Percentiles rank a stretch among this genome's conserved stretches.
phyloP scores from a whole-genome alignment of 805 yeast species.

The Candida nitratophila region DNA sequence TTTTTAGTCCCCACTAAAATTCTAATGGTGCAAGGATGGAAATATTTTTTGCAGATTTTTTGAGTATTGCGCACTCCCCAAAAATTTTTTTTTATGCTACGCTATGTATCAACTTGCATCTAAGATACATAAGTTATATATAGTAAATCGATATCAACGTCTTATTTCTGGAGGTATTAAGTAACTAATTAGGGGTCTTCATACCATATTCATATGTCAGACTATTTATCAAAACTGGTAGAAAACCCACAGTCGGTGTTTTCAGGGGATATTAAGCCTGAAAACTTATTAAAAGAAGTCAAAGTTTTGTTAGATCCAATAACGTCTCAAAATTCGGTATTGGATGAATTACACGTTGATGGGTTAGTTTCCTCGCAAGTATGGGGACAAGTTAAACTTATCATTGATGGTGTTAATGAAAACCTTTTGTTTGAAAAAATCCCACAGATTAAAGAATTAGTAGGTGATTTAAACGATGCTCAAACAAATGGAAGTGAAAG shows the following conservation, averaged over 20 bases:
- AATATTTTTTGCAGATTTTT: neutral
- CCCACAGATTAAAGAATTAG: slow-evolving; percentile 37
- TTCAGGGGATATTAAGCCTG: slow-evolving; percentile 7
- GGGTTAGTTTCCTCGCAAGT: slow-evolving; percentile 89
- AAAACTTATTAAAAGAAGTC: slow-evolving; percentile 24
- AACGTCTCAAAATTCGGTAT: slow-evolving; percentile 38
- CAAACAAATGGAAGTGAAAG: slow-evolving; percentile 16
- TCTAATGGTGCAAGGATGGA: no score
- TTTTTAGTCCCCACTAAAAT: no score
- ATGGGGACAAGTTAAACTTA: slow-evolving; percentile 87
- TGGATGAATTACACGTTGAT: slow-evolving; percentile 77
- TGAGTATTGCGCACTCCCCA: neutral
- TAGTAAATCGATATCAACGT: no score
- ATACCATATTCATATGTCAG: no score
- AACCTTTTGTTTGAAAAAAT: slow-evolving; percentile 50
- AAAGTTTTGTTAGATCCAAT: slow-evolving; percentile 55
- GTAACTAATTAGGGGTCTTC: no score
- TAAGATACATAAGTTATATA: no score
- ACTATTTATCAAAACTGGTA: slow-evolving; percentile 10
- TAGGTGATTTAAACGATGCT: slow-evolving; percentile 13
- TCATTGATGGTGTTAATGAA: slow-evolving; percentile 72
- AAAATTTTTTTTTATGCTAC: neutral
- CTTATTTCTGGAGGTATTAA: no score
- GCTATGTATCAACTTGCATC: no score
- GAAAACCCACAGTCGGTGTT: slow-evolving; percentile 14